These are phyloP conservation scores for Boletales sp. DNA, from an alignment of 768 basidiomycete genomes.

Conservation along the genomic window DNA sequence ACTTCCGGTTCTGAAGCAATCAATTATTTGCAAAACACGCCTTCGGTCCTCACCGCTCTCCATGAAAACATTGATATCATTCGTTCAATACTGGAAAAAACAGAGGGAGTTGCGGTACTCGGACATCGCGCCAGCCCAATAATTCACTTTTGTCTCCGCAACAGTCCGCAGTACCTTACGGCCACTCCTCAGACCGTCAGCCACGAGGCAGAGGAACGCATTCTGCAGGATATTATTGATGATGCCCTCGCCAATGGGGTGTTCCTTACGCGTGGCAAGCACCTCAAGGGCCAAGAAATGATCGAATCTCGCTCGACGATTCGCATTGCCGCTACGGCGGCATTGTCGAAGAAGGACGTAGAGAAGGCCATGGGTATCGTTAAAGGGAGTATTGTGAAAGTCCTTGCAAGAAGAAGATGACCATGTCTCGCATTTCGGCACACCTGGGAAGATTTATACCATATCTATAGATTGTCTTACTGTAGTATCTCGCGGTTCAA, in stretches of 20 bases:
- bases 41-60: constrained; percentile 69
- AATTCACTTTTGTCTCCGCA: constrained; percentile 75
- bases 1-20: constrained; percentile 87
- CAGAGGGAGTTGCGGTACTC: constrained; percentile 79
- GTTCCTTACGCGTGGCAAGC: constrained; percentile 79
- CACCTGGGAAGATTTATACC: constrained; percentile 22
- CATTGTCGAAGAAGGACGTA: constrained; percentile 82
- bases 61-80: constrained; percentile 79
- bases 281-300: constrained; percentile 80
- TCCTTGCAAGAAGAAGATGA: constrained; percentile 58
- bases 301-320: constrained; percentile 81
- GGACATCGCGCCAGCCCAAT: constrained; percentile 85
- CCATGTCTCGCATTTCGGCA: not conserved
- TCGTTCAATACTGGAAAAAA: constrained; percentile 74
- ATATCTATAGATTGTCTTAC: constrained; percentile 27
- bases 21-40: constrained; percentile 69
- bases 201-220: constrained; percentile 64
- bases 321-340: constrained; percentile 75
- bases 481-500: constrained; percentile 5
- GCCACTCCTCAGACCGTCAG: constrained; percentile 39
- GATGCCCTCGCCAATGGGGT: constrained; percentile 80
- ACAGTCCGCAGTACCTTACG: constrained; percentile 20
- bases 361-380: constrained; percentile 82
- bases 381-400: constrained; percentile 71
- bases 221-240: constrained; percentile 92